Conservation (phyloP, 192 early-diverging fungal species). For the Coemansia sp. region DNA sequence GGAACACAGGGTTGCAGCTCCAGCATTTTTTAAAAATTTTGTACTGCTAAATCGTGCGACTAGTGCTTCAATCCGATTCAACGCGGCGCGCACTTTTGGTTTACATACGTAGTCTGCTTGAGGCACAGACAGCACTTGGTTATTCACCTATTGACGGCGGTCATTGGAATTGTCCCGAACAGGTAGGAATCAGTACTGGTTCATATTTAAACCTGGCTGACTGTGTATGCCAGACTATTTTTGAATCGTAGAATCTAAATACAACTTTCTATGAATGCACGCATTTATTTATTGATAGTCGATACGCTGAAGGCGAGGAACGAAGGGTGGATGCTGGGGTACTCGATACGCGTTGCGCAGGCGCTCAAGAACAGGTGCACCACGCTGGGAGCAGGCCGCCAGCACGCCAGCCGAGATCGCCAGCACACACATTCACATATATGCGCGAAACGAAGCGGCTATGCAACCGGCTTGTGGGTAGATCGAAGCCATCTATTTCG, state of each 20-base stretch:
- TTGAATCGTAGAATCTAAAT: no score
- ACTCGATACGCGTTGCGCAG: slow-evolving; percentile 3
- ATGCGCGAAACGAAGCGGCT: background rate
- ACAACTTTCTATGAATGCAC: no score
- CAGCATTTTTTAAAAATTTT: background rate
- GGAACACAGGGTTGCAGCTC: background rate
- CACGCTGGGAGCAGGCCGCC: background rate
- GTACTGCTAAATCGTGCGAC: background rate
- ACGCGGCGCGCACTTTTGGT: background rate
- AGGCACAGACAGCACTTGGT: background rate
- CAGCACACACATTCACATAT: background rate
- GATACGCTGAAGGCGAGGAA: background rate
- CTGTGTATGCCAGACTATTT: no score
- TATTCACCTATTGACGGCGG: background rate
- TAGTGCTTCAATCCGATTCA: background rate
- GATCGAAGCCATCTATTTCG: background rate
- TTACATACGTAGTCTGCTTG: background rate
- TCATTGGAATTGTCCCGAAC: background rate
- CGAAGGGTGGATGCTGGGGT: slow-evolving; percentile 1
- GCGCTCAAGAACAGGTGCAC: background rate
- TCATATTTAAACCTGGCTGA: no score
- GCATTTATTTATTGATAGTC: no score
- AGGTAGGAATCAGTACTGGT: background rate
- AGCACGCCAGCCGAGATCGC: background rate
- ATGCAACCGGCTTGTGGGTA: background rate